Conservation (phyloP, 2,329 filamentous ascomycete genomes). For the Phyllosticta paracitricarpa region DNA sequence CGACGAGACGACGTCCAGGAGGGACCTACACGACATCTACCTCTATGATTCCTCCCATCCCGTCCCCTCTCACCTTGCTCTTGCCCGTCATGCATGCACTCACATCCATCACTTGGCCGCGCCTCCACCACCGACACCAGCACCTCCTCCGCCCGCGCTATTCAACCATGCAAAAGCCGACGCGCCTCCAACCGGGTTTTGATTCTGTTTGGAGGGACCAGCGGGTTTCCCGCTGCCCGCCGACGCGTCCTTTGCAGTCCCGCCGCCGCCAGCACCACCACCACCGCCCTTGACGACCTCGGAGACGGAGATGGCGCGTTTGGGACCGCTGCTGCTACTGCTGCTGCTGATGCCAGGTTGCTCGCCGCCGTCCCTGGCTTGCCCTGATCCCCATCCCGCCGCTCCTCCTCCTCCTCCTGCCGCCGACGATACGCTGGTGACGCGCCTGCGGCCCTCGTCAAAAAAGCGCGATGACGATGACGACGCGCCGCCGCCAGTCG, state of each 20-base stretch:
- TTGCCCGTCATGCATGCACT: not conserved
- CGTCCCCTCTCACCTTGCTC: not conserved
- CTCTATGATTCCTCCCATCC: not conserved
- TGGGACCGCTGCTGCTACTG: not conserved
- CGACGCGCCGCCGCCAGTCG: constrained; percentile 11
- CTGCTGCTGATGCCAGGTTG: not conserved
- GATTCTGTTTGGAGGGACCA: constrained; percentile 12
- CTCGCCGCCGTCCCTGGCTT: not conserved
- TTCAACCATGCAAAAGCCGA: constrained; percentile 94
- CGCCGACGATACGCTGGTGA: constrained; percentile 11
- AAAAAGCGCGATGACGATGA: constrained; percentile 30
- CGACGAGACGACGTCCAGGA: too few relatives aligned
- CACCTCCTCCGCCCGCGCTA: not conserved
- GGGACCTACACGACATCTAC: not conserved
- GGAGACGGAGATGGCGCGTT: constrained; percentile 3
- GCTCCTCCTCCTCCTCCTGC: constrained; percentile 9
- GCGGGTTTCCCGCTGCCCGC: not conserved
- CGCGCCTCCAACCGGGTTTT: constrained; percentile 83
- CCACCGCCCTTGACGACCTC: not conserved
- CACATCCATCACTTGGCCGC: not conserved
- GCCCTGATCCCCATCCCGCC: constrained; percentile 7
- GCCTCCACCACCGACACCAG: not conserved
- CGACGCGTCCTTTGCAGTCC: not conserved
- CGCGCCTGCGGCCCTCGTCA: constrained; percentile 35
- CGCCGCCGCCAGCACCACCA: not conserved